Base-by-base conservation (phyloP, 352 stramenopile genomes). In the Phytophthora litchii region DNA sequence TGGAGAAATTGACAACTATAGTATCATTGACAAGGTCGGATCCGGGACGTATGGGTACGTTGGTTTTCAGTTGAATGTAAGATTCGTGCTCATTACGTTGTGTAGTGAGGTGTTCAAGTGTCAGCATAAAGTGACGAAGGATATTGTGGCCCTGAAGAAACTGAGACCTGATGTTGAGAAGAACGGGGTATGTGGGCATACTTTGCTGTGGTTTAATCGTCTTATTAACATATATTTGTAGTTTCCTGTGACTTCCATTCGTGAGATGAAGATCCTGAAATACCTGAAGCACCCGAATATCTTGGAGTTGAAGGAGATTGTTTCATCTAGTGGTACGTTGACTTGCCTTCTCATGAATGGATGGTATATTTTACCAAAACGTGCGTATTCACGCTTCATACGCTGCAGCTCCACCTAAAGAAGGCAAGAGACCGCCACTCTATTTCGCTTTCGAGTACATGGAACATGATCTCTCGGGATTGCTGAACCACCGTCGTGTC, bases 181-280 rank as follows among this genome's bases (percentile, higher is more conserved):
- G 72, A 94, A 95, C 46, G 86, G 86, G 23, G 86, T 95, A 74
- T 25, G 78, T 46, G 3, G 29, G 3, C 35, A 11, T 3, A 16
- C 16, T 17, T 32, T 34, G 8, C n/a, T 54, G 43, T 37, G 34
- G 29, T 23, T 54, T 19, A 32, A 32, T 4, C 4, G 29, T 8
- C 40, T 9, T 27, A 8, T 4, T 35, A 32, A 16, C 7, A 45
- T 1, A 13, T 27, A 19, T 20, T 21, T 59, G 6, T 35, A 97
- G 87, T 95, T 99, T 48, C 95, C 96, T 1, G 77, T 97, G 31
- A 98, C 94, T 20, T 97, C 97, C 11, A 96, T 99, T 51, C 89
- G 96, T 12, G 96, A 99, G 68, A 99, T 99, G 70, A 98, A 98
- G 78, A 98, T 99, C 43, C 74, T 99, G 3, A 98, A 98, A 72